phyloP scores from a whole-genome alignment of 257 asterid species.

The Nicotiana attenuata region DNA sequence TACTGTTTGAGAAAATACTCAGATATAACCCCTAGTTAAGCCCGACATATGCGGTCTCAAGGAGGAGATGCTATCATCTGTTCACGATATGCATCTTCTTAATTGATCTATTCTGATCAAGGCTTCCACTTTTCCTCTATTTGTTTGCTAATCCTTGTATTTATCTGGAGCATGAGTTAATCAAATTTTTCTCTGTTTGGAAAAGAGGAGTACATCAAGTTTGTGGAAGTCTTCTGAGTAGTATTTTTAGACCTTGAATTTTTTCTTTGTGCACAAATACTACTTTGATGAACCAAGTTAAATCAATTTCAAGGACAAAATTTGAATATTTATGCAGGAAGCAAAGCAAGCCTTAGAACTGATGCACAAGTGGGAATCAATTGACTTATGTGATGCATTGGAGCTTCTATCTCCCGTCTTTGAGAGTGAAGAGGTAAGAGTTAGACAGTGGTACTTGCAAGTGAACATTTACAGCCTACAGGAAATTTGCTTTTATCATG shows the following conservation, averaged over 20 bases:
- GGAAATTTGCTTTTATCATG: neutral
- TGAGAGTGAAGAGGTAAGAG: constrained; percentile 94
- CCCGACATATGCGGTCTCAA: neutral
- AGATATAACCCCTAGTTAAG: neutral
- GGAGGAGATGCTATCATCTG: neutral
- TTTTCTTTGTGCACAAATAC: neutral
- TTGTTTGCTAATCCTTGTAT: neutral
- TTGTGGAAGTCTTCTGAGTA: neutral
- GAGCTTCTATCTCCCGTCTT: constrained; percentile 96
- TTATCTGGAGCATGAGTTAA: neutral
- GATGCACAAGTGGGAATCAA: constrained; percentile 94
- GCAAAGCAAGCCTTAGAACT: constrained; percentile 95
- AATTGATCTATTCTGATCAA: neutral
- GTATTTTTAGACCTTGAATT: neutral
- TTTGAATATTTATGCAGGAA: constrained; percentile 49
- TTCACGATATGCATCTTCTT: neutral
- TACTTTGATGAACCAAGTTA: neutral
- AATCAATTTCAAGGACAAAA: neutral
- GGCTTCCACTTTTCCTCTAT: neutral
- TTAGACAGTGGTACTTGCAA: constrained; percentile 13
- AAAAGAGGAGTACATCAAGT: neutral
- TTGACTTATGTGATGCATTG: constrained; percentile 93
- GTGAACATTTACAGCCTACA: neutral
- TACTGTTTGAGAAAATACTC: neutral
- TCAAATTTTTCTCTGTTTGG: neutral